Base-by-base conservation (phyloP, 2,329 filamentous ascomycete species). In the Pestalotiopsis sp. region DNA sequence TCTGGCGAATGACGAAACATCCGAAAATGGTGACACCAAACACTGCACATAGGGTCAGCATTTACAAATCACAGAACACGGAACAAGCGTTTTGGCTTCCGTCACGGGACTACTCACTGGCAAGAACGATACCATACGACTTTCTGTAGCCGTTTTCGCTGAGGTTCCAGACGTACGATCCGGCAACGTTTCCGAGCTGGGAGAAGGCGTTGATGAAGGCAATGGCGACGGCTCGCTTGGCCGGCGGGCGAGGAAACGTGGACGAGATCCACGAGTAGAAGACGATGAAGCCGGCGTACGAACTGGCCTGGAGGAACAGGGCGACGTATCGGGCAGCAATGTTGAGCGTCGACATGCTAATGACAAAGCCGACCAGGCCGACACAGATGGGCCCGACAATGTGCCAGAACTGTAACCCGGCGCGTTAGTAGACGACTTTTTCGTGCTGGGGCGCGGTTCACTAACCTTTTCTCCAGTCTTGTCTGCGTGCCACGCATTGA, bases 61-160 rank as follows among this genome's bases (percentile, higher is more conserved):
- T 36, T 36, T 41, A 13, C 2, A 20, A 23, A 25, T n/a, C n/a
- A 58, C 11, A 9, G 4, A 36, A 25, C 14, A 23, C 3, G 25
- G 13, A 14, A 5, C 27, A 27, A 5, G 27, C 4, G 27, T 5
- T 25, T 59, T 4, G 27, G 23, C 12, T 31, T 27, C 25, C 23
- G 23, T 5, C n/a, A 23, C 17, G 31, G 25, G 17, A 39, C 11
- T 14, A 64, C 61, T 64, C 25, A 64, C 61, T 91, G 74, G 87
- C 82, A 14, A 86, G 84, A 4, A 91, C 89, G 68, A 91, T 89
- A 3, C 87, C 89, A 73, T 91, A 91, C 70, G 87, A 90, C 80
- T 88, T 86, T 71, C 89, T 84, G 81, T 84, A 91, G 0, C 89
- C 89, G 70, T 91, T 85, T 0, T 84, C 87, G 27, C 82, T 79